Percentiles rank a stretch among this genome's conserved stretches.
phyloP scores from a whole-genome alignment of 345 rosid genomes.

The Hevea brasiliensis region DNA sequence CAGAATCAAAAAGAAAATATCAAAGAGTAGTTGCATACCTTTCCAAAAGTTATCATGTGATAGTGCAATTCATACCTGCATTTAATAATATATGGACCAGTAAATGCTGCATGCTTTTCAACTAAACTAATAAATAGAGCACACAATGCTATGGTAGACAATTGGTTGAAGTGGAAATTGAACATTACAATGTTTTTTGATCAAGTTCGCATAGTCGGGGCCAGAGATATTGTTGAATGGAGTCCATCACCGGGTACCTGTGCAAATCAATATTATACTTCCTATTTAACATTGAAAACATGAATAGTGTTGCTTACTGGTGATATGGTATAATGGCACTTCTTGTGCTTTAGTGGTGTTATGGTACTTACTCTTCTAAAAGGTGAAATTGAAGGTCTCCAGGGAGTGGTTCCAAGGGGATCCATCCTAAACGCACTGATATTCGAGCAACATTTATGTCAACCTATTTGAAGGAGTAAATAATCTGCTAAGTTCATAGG shows the following conservation, averaged over 20 bases:
- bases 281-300: background rate
- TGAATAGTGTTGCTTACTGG: background rate
- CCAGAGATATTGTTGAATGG: conserved; percentile 67
- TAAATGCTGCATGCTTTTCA: background rate
- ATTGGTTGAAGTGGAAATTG: background rate
- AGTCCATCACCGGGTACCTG: conserved; percentile 65
- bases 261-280: background rate
- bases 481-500: background rate
- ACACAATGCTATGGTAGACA: background rate
- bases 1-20: background rate
- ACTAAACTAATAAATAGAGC: background rate
- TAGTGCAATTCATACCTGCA: conserved; percentile 68
- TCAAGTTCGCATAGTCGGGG: conserved; percentile 56
- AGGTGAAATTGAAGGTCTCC: conserved; percentile 57
- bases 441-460: conserved; percentile 74
- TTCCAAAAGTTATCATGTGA: conserved; percentile 80
- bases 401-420: conserved; percentile 63
- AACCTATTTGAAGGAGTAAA: conserved; percentile 39
- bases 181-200: conserved; percentile 51
- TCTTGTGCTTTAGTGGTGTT: too few relatives aligned
- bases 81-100: background rate
- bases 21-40: conserved; percentile 41
- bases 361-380: conserved; percentile 43
- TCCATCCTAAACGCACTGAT: conserved; percentile 78
- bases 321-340: too few relatives aligned